Conservation (phyloP, 345 rosid genomes). For the Laguncularia racemosa region DNA sequence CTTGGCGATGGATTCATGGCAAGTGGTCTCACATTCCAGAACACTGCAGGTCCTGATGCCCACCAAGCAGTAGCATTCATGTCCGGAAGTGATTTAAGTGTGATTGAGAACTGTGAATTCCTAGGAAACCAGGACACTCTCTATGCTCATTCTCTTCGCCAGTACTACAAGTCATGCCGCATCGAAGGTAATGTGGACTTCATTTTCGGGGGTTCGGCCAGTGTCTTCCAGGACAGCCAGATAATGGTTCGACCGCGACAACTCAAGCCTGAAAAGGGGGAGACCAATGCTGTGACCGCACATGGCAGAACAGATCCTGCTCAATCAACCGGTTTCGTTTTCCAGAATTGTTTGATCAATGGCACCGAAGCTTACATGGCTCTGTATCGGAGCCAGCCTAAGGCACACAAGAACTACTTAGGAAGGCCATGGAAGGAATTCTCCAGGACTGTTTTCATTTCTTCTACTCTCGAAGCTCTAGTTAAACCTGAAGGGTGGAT, state of each 20-base stretch:
- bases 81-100: conserved; percentile 32
- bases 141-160: conserved; percentile 40
- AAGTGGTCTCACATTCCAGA: conserved; percentile 32
- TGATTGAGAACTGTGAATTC: conserved; percentile 35
- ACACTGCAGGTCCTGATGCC: conserved; percentile 39
- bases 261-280: conserved; percentile 34
- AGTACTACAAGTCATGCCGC: conserved; percentile 40
- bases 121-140: conserved; percentile 40
- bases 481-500: conserved; percentile 34
- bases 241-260: conserved; percentile 34
- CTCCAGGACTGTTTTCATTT: conserved; percentile 29
- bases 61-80: conserved; percentile 43
- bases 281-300: conserved; percentile 32
- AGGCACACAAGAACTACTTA: conserved; percentile 30
- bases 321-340: conserved; percentile 38
- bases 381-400: conserved; percentile 22
- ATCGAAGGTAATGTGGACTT: conserved; percentile 44
- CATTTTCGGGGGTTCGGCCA: conserved; percentile 44
- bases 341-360: conserved; percentile 29
- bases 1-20: conserved; percentile 54
- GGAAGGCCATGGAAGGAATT: conserved; percentile 55
- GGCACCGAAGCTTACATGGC: conserved; percentile 37
- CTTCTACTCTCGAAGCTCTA: conserved; percentile 22
- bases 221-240: conserved; percentile 28
- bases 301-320: conserved; percentile 43